Evolutionary conservation across 2,329 filamentous ascomycete genomes (phyloP).

Genomic region (Xylariales sp.): DNA sequence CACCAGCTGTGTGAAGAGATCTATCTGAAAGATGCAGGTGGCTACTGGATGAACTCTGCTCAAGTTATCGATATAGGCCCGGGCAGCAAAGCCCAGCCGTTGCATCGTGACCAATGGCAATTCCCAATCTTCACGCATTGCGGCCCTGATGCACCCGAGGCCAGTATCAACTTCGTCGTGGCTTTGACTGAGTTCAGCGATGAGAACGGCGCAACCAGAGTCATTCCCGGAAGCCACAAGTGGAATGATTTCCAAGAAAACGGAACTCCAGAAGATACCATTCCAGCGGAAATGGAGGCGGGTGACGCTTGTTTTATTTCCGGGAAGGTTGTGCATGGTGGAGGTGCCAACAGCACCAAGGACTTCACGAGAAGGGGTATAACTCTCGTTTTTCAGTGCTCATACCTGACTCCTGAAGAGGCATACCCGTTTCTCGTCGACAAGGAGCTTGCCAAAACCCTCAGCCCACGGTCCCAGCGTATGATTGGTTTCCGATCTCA

Average conservation of each 20-base stretch:
- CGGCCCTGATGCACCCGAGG: constrained; percentile 22
- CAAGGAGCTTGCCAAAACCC: constrained; percentile 15
- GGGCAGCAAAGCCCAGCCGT: constrained; percentile 18
- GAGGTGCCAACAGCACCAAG: constrained; percentile 25
- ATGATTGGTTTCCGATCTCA: constrained; percentile 25
- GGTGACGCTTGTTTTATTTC: constrained; percentile 26
- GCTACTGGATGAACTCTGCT: constrained; percentile 19
- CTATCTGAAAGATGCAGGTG: constrained; percentile 20
- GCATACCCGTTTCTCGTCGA: constrained; percentile 21
- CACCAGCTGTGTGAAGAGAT: constrained; percentile 21
- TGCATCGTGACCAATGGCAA: constrained; percentile 25
- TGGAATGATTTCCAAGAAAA: constrained; percentile 20
- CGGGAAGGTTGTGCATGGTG: constrained; percentile 28
- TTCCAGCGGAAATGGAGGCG: constrained; percentile 22
- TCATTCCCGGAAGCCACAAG: constrained; percentile 25
- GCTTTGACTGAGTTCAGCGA: constrained; percentile 23
- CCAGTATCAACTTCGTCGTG: constrained; percentile 23
- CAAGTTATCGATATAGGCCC: constrained; percentile 12
- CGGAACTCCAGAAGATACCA: constrained; percentile 14
- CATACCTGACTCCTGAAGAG: constrained; percentile 24
- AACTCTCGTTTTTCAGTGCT: constrained; percentile 20
- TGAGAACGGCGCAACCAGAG: constrained; percentile 25
- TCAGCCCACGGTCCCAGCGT: constrained; percentile 18
- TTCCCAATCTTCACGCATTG: constrained; percentile 21
- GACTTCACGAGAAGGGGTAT: constrained; percentile 16